Conservation (phyloP, 352 stramenopile genomes). For the Elongisporangium anandrum region DNA sequence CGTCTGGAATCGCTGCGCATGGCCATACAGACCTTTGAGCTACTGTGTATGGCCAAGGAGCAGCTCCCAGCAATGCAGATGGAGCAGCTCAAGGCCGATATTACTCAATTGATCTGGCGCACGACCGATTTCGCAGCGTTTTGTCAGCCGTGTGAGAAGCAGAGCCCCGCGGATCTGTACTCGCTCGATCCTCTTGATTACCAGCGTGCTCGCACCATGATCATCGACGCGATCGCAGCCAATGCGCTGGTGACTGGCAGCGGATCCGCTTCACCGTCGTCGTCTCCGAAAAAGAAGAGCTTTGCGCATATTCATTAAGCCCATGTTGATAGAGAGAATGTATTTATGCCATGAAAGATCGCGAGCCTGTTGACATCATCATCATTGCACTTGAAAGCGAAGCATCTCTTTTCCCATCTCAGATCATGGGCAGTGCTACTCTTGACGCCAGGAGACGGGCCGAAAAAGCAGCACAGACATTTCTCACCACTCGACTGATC, state of each 20-base stretch:
- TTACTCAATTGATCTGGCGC: slow-evolving; percentile 53
- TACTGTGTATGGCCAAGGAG: slow-evolving; percentile 43
- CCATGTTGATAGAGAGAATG: background rate
- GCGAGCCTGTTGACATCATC: background rate
- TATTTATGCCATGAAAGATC: background rate
- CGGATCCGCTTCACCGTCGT: slow-evolving; percentile 5
- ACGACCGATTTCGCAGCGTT: slow-evolving; percentile 62
- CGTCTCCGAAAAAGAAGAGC: background rate
- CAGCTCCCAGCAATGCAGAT: slow-evolving; percentile 34
- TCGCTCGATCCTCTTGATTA: slow-evolving; percentile 70
- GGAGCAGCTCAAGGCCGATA: slow-evolving; percentile 42
- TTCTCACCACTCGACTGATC: background rate
- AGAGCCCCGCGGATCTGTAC: slow-evolving; percentile 43
- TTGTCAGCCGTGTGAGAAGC: slow-evolving; percentile 13
- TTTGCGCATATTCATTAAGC: background rate
- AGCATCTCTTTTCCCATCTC: background rate
- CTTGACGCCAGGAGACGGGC: background rate
- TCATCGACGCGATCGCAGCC: slow-evolving; percentile 56
- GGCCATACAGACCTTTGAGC: slow-evolving; percentile 60
- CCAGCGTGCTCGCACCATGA: slow-evolving; percentile 44
- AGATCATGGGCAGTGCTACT: background rate
- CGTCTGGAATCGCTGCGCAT: slow-evolving; percentile 67
- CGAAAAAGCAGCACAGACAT: background rate
- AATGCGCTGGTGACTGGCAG: slow-evolving; percentile 2
- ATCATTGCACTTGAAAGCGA: background rate